phyloP scores from a whole-genome alignment of 345 rosid species.

The sweet orange (Citrus sinensis) region DNA sequence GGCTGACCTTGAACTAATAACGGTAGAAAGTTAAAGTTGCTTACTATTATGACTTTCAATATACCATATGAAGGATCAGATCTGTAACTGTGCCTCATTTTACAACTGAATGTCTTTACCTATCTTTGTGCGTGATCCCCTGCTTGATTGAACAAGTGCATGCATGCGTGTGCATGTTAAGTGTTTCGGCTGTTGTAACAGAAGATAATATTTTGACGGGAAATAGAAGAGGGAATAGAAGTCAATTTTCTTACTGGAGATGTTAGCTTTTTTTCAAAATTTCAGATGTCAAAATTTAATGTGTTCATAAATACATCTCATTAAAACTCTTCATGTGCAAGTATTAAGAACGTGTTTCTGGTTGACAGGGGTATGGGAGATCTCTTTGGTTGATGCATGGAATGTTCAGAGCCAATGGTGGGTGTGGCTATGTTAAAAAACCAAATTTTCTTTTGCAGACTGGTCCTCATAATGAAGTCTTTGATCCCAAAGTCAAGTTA shows the following conservation, averaged over 20 bases:
- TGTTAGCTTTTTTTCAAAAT: background rate
- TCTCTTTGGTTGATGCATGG: slow-evolving; percentile 93
- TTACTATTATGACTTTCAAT: background rate
- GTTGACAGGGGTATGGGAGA: slow-evolving; percentile 72
- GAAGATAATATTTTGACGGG: background rate
- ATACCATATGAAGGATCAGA: background rate
- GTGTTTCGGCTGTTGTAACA: background rate
- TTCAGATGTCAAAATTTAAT: background rate
- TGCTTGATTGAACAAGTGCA: background rate
- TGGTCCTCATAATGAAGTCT: slow-evolving; percentile 33
- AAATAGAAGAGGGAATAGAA: background rate
- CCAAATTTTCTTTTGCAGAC: slow-evolving; percentile 62
- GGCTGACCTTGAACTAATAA: background rate
- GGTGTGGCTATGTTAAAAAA: slow-evolving; percentile 87
- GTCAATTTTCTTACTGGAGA: background rate
- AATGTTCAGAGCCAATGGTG: slow-evolving; percentile 89
- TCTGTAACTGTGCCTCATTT: background rate
- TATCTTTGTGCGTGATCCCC: background rate
- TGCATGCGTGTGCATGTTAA: background rate
- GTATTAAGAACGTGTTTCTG: slow-evolving; percentile 6
- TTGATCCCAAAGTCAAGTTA: slow-evolving; percentile 55
- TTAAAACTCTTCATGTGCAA: background rate
- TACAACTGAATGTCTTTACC: background rate
- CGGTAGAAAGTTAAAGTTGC: background rate
- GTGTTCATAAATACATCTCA: background rate